phyloP scores from a whole-genome alignment of 2,329 filamentous ascomycete genomes.

The Fonsecaea multimorphosa region DNA sequence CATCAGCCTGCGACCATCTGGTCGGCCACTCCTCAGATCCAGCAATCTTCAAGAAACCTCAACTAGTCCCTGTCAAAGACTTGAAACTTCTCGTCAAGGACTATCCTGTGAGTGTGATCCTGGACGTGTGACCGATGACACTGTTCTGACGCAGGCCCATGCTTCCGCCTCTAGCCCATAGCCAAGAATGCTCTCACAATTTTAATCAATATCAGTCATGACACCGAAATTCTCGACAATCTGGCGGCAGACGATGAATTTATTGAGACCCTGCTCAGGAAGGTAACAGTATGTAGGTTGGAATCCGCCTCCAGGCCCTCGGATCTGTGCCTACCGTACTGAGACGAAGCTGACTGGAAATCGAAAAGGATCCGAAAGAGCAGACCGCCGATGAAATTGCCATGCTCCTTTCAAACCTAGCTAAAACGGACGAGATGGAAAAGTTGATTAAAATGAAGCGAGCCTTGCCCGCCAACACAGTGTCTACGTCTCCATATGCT shows the following conservation, averaged over 20 bases:
- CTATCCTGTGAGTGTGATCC: constrained; percentile 67
- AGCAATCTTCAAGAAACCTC: constrained; percentile 79
- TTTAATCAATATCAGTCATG: constrained; percentile 78
- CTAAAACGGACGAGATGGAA: constrained; percentile 77
- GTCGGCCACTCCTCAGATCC: constrained; percentile 81
- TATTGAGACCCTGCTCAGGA: constrained; percentile 72
- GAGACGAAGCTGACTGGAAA: background rate
- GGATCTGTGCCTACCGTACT: background rate
- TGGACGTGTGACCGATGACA: constrained; percentile 75
- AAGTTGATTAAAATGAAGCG: constrained; percentile 72
- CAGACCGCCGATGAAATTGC: constrained; percentile 81
- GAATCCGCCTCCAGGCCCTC: background rate
- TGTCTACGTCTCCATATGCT: constrained; percentile 64
- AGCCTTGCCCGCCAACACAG: constrained; percentile 58
- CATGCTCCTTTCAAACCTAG: constrained; percentile 92
- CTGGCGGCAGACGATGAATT: constrained; percentile 82
- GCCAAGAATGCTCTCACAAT: constrained; percentile 86
- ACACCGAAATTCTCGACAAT: constrained; percentile 73
- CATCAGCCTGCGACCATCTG: constrained; percentile 77
- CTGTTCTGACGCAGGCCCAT: constrained; percentile 64
- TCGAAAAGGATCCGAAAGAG: constrained; percentile 64
- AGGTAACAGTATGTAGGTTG: constrained; percentile 66
- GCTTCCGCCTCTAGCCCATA: constrained; percentile 66
- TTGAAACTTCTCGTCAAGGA: constrained; percentile 86
- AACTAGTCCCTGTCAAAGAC: constrained; percentile 80